Evolutionary conservation across 345 rosid species (phyloP), one percentile per base, ranked within the genome.

Genomic region (Physaria fendleri): DNA sequence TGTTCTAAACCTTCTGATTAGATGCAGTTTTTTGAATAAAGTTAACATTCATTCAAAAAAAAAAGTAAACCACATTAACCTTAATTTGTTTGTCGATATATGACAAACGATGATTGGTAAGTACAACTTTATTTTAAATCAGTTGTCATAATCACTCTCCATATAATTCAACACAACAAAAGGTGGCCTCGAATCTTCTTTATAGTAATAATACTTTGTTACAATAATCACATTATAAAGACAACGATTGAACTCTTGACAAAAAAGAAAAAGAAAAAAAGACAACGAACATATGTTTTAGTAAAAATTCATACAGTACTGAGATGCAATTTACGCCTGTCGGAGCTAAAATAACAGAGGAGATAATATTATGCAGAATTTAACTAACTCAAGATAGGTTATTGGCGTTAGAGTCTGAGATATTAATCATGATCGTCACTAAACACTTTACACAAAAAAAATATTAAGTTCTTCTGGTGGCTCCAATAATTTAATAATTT

Each of bases 61-160:
- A n/a, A n/a, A n/a, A n/a, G n/a, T 29, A 42, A 29, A 29, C 40
- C 51, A 29, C 29, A 42, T 28, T 5, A 41, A 20, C 27, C 50
- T 18, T 42, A 29, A 18, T 13, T 42, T 56, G 62, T 12, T 56
- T 41, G 39, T 57, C 40, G 9, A 57, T 17, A 28, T 41, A 27
- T 15, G 25, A 17, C 8, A 57, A 1, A 42, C 8, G 51, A 42
- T 41, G 63, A 43, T 43, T 20, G 52, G 52, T 18, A 58, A 59
- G 53, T 9, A 22, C 16, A 30, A 32, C 43, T 59, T 59, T 59
- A 13, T 32, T 20, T 13, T 44, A 22, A 21, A 17, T 59, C 43
- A 59, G 12, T 8, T 5, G 32, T 59, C 43, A 32, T n/a, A 44
- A 44, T 59, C 64, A 59, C 53, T 59, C 21, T 41, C 27, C 2